Conservation (phyloP, 2,329 filamentous ascomycete genomes). For the Pseudodiploospora longispora region DNA sequence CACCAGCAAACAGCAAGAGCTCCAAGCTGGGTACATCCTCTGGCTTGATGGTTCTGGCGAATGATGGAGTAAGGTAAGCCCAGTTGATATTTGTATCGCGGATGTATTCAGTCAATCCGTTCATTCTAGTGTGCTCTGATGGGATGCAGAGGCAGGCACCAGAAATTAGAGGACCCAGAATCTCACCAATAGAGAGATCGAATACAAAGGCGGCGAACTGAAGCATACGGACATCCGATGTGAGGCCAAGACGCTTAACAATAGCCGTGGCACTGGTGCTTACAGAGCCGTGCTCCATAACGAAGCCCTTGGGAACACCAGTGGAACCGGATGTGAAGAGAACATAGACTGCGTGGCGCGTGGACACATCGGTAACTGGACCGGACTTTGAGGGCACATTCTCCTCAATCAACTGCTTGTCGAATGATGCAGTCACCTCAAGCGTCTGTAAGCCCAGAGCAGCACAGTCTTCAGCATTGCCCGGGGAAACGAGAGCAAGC, state of each 20-base stretch:
- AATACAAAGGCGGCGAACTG: slow-evolving; percentile 7
- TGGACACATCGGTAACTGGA: background rate
- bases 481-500: slow-evolving; percentile 1
- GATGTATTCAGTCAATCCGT: slow-evolving; percentile 6
- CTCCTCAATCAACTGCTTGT: background rate
- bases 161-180: slow-evolving; percentile 1
- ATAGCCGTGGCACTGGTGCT: slow-evolving; percentile 2
- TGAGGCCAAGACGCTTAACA: background rate
- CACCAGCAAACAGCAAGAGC: slow-evolving; percentile 5
- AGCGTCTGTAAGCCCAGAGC: background rate
- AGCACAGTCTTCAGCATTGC: background rate
- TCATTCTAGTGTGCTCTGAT: slow-evolving; percentile 7
- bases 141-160: slow-evolving; percentile 4
- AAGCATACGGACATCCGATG: background rate
- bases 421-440: background rate
- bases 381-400: background rate
- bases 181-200: slow-evolving; percentile 8
- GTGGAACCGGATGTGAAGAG: slow-evolving; percentile 6
- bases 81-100: slow-evolving; percentile 1
- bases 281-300: slow-evolving; percentile 7
- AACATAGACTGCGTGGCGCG: slow-evolving; percentile 1
- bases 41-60: background rate
- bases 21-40: slow-evolving; percentile 4
- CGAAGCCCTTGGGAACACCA: slow-evolving; percentile 4
- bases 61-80: slow-evolving; percentile 7